Percentiles rank a stretch among this genome's conserved stretches.
These are phyloP conservation scores for Babesia bovis DNA, from an alignment of 169 alveolate species.

Conservation along the genomic window DNA sequence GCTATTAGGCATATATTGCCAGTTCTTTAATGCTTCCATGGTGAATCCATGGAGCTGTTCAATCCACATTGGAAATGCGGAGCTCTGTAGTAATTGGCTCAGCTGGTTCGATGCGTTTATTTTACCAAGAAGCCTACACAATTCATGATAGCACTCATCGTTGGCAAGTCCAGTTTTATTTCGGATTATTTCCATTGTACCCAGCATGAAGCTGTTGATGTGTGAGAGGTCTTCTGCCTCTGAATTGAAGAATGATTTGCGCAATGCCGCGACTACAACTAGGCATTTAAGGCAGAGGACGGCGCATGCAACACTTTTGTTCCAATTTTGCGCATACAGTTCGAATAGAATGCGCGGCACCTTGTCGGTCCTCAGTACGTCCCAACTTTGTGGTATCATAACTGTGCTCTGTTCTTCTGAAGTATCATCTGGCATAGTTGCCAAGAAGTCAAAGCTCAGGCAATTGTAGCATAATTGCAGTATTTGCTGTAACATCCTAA, in stretches of 20 bases:
- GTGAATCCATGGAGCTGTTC: slow-evolving; percentile 87
- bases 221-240: slow-evolving; percentile 83
- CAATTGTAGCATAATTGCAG: slow-evolving; percentile 87
- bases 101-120: slow-evolving; percentile 88
- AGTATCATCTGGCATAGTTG: slow-evolving; percentile 92
- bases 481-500: slow-evolving; percentile 83
- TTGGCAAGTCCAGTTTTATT: slow-evolving; percentile 85
- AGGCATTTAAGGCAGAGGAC: slow-evolving; percentile 83
- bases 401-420: slow-evolving; percentile 91
- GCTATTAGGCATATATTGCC: slow-evolving; percentile 88
- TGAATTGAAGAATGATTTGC: slow-evolving; percentile 87
- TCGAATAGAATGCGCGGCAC: slow-evolving; percentile 83
- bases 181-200: slow-evolving; percentile 84
- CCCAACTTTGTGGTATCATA: slow-evolving; percentile 92
- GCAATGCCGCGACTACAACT: slow-evolving; percentile 84
- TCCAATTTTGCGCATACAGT: slow-evolving; percentile 70
- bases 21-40: slow-evolving; percentile 83
- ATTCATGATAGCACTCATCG: slow-evolving; percentile 89
- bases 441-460: slow-evolving; percentile 91
- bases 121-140: slow-evolving; percentile 89
- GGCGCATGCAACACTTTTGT: slow-evolving; percentile 77
- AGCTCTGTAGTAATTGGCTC: slow-evolving; percentile 73
- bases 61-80: slow-evolving; percentile 87
- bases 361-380: slow-evolving; percentile 82
- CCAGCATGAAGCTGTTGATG: slow-evolving; percentile 84